phyloP scores from a whole-genome alignment of 1,284 basidiomycete genomes.

The Microbotryomycetes sp. region DNA sequence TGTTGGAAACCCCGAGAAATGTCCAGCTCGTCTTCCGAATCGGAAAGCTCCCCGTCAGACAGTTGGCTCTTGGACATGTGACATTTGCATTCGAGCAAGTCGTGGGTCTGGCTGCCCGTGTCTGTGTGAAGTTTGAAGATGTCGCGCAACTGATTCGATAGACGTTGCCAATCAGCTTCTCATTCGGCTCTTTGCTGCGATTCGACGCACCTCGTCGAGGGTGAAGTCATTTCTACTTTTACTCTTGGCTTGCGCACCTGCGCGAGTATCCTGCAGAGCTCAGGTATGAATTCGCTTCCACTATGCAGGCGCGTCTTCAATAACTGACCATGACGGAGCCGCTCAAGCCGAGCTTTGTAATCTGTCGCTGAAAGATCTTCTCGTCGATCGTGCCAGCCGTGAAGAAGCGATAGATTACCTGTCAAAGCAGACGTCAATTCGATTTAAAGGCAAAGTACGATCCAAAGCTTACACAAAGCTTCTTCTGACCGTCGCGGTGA shows the following conservation, averaged over 20 bases:
- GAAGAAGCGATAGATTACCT: constrained; percentile 71
- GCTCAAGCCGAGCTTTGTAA: constrained; percentile 84
- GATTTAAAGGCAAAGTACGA: neutral
- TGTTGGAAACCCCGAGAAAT: constrained; percentile 52
- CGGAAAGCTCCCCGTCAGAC: constrained; percentile 6
- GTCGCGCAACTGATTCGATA: constrained; percentile 58
- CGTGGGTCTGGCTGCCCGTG: constrained; percentile 85
- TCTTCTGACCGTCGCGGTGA: constrained; percentile 74
- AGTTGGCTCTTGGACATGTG: constrained; percentile 27
- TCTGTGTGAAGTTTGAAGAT: constrained; percentile 79
- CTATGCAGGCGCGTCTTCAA: neutral
- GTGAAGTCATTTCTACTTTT: constrained; percentile 65
- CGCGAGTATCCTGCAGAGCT: constrained; percentile 24
- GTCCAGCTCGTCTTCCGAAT: constrained; percentile 41
- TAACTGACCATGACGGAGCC: constrained; percentile 47
- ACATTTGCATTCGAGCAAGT: constrained; percentile 40
- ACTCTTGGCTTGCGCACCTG: neutral
- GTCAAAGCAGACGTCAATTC: neutral
- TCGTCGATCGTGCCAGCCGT: constrained; percentile 46
- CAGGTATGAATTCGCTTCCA: constrained; percentile 6
- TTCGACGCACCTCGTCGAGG: constrained; percentile 62
- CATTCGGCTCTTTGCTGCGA: neutral
- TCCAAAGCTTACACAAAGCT: constrained; percentile 45
- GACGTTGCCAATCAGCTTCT: too few relatives aligned
- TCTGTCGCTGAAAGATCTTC: constrained; percentile 59